phyloP scores from a whole-genome alignment of 306 rosid genomes.

The Senna tora region DNA sequence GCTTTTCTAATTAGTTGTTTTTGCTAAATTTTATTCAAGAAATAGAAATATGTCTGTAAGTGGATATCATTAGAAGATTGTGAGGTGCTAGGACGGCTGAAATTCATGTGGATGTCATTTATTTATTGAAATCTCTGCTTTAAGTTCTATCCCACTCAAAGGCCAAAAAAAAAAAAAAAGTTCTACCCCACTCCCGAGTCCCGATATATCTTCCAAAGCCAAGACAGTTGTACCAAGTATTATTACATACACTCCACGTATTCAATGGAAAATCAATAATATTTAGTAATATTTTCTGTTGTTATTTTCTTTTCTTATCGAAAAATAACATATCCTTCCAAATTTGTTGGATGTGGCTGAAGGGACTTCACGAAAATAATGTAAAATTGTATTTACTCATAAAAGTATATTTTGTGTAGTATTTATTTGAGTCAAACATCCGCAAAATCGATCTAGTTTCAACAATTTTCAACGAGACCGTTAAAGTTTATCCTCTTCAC shows the following conservation, averaged over 20 bases:
- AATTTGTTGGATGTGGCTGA: too few species aligned
- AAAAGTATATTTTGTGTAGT: background rate
- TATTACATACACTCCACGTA: background rate
- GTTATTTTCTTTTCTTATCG: background rate
- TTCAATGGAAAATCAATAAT: background rate
- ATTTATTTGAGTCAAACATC: background rate
- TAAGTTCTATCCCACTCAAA: background rate
- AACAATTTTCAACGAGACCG: background rate
- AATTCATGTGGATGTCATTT: constrained; percentile 55
- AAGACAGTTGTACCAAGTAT: background rate
- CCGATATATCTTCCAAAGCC: constrained; percentile 3
- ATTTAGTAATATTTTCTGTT: background rate
- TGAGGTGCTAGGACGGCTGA: constrained; percentile 54
- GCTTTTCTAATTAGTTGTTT: background rate
- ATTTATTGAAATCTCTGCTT: constrained; percentile 15
- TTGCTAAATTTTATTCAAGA: background rate
- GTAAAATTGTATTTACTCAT: background rate
- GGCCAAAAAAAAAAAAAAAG: too few species aligned
- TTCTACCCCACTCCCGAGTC: background rate
- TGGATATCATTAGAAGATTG: constrained; percentile 51
- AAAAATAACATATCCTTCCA: background rate
- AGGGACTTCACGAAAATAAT: too few species aligned
- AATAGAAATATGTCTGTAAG: constrained; percentile 13
- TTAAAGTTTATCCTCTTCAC: background rate
- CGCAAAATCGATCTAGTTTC: background rate